phyloP scores from a whole-genome alignment of 331 rosid genomes.

The Quercus phellos region DNA sequence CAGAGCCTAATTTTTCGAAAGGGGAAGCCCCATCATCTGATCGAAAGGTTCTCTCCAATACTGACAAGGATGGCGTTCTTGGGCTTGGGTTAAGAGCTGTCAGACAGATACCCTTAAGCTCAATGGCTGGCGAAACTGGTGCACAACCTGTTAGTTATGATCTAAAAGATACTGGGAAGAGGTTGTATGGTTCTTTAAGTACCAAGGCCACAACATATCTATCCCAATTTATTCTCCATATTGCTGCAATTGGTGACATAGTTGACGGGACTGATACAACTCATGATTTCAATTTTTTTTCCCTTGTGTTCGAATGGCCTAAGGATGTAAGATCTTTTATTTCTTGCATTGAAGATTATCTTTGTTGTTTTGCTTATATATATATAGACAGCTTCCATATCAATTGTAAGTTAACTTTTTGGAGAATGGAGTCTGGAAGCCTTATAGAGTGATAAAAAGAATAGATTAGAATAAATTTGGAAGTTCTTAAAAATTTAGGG shows the following conservation, averaged over 20 bases:
- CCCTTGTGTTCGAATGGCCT: conserved; percentile 91
- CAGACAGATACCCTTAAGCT: conserved; percentile 53
- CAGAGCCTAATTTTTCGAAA: conserved; percentile 55
- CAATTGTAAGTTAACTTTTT: neutral
- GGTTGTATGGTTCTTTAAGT: conserved; percentile 74
- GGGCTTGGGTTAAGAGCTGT: conserved; percentile 83
- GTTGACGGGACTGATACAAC: conserved; percentile 98
- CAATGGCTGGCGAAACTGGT: conserved; percentile 48
- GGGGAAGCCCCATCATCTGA: conserved; percentile 70
- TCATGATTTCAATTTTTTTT: conserved; percentile 94
- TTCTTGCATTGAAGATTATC: conserved; percentile 11
- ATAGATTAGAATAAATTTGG: neutral
- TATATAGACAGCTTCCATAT: neutral
- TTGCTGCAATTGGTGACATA: conserved; percentile 96
- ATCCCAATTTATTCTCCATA: conserved; percentile 88
- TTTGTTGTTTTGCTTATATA: neutral
- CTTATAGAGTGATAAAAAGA: neutral
- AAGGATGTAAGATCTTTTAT: conserved; percentile 78
- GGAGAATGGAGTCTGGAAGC: neutral
- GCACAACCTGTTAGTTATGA: conserved; percentile 63
- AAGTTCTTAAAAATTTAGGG: neutral
- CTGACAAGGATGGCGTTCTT: conserved; percentile 65
- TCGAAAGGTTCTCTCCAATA: conserved; percentile 47
- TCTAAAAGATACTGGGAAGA: conserved; percentile 76
- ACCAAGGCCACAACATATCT: conserved; percentile 78